Evolutionary conservation across 2,329 filamentous ascomycete genomes (phyloP), one percentile per base, ranked within the genome.

Genomic region (Arthroderma sp.): DNA sequence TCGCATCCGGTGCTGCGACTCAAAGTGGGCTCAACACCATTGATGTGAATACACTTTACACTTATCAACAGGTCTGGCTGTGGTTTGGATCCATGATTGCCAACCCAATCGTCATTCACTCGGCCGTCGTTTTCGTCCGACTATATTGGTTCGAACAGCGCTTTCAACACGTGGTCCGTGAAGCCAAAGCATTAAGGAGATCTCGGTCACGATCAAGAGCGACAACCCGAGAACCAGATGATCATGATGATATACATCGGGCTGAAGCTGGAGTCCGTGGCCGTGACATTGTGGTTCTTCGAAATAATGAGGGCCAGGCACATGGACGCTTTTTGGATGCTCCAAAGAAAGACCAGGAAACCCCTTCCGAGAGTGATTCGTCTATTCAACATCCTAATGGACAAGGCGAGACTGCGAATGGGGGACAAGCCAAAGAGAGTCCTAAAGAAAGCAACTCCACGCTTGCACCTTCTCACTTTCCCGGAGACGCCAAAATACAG

Each of bases 71-170:
- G 72, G 70, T 88, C 43, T 78, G 87, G 54, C 74, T 94, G 25
- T 90, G 86, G 65, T 65, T 90, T 5, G 77, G 88, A 41, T 77
- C 85, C 2, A 84, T 89, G 77, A 65, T 88, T 11, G 83, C 85
- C 25, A 95, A 89, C 54, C 90, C 90, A 0, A 93, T 95, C 60
- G 84, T 87, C 51, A 85, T 95, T 65, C 84, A 95, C 67, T 82
- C 87, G 1, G 86, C 82, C 47, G 89, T 98, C 47, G 93, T 98
- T 6, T 91, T 95, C 64, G 79, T 97, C 13, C 86, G 93, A 25
- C 77, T 98, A 1, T 96, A 95, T 73, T 98, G 91, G 91, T 98
- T 98, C 68, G 91, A 98, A 72, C 95, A 94, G 71, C 83, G 91
- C 6, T 97, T 98, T 68, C 87, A 95, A 68, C 80, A 87, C 65